phyloP scores from a whole-genome alignment of 108 stramenopile species.

The Mayamaea pseudoterrestris region DNA sequence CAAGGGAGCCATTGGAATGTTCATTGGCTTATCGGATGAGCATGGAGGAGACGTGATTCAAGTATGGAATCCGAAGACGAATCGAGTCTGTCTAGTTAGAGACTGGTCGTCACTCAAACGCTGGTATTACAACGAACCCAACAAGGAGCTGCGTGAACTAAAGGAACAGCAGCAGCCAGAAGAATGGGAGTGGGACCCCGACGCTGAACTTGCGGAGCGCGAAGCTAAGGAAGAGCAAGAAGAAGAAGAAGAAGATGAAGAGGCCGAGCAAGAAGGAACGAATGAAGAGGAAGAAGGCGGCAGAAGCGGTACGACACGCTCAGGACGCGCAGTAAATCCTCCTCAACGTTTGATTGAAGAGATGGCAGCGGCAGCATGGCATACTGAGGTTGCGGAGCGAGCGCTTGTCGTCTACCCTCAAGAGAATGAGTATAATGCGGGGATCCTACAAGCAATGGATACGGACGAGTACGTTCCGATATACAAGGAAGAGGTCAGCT shows the following conservation, averaged over 20 bases:
- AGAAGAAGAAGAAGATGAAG: not conserved
- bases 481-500: slow-evolving; percentile 2
- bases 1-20: slow-evolving; percentile 10
- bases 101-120: slow-evolving; percentile 22
- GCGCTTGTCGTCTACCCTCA: not conserved
- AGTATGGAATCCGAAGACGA: slow-evolving; percentile 14
- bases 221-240: not conserved
- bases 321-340: not conserved
- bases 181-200: not conserved
- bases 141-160: too few species aligned
- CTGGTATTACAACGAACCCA: slow-evolving; percentile 19
- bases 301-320: not conserved
- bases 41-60: slow-evolving; percentile 9
- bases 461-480: not conserved
- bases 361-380: not conserved
- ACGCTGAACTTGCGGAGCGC: slow-evolving; percentile 2
- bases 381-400: not conserved
- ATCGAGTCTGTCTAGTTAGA: slow-evolving; percentile 6
- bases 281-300: too few species aligned
- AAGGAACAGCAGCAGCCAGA: slow-evolving; percentile 1
- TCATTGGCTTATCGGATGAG: slow-evolving; percentile 13
- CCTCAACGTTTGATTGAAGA: not conserved
- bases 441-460: not conserved
- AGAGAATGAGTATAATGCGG: not conserved
- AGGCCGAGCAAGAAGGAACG: slow-evolving; percentile 3